phyloP scores from a whole-genome alignment of 1,284 basidiomycete genomes.

The Pyrrhoderma noxium region DNA sequence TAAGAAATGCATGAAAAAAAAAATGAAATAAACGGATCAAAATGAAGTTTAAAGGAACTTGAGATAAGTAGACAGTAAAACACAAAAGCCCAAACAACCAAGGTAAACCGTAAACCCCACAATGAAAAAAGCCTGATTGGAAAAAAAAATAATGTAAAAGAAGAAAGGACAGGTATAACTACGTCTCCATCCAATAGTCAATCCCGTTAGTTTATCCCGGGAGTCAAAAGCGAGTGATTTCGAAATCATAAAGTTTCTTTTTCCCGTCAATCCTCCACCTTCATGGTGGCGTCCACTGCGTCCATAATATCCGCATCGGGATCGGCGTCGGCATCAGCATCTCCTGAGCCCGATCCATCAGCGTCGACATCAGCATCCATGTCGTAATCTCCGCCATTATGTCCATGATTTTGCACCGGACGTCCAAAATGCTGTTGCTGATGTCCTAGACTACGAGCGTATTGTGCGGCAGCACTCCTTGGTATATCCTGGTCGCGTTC shows the following conservation, averaged over 20 bases:
- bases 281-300: constrained; percentile 12
- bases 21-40: background rate
- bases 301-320: constrained; percentile 12
- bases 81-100: no score
- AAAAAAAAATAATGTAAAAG: no score
- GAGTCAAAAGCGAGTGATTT: no score
- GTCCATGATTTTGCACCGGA: background rate
- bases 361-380: constrained; percentile 6
- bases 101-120: no score
- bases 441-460: background rate
- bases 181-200: no score
- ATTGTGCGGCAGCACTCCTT: background rate
- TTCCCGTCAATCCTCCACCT: constrained; percentile 6
- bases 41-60: background rate
- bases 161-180: no score
- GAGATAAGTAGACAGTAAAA: background rate
- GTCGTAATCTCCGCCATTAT: background rate
- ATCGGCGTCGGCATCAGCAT: constrained; percentile 8
- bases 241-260: background rate
- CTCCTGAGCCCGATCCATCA: constrained; percentile 4
- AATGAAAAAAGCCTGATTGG: no score
- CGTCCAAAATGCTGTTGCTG: no score
- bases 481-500: background rate
- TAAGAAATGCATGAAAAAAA: background rate
- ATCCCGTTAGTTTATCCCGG: no score